Evolutionary conservation across 2,329 filamentous ascomycete genomes (phyloP).

Genomic region (Trichophyton rubrum): DNA sequence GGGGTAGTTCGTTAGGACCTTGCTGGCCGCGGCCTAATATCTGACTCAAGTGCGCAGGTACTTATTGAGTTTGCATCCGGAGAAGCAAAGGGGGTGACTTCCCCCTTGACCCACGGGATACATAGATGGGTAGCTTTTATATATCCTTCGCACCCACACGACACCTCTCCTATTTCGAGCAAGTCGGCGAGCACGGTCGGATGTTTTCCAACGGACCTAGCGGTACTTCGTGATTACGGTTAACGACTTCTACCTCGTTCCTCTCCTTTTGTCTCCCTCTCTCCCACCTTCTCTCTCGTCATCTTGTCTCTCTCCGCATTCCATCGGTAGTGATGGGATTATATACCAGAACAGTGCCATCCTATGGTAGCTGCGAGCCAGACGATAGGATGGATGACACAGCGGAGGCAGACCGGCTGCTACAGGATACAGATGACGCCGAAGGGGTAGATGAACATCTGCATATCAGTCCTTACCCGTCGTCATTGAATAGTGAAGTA

Average conservation of each 20-base stretch:
- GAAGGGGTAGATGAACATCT: constrained; percentile 7
- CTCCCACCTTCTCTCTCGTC: no score
- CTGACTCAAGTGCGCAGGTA: no score
- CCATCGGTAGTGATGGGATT: constrained; percentile 7
- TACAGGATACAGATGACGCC: constrained; percentile 9
- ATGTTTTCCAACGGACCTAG: not conserved
- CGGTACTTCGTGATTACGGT: not conserved
- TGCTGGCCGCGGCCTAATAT: not conserved
- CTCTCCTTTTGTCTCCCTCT: not conserved
- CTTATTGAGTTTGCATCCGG: no score
- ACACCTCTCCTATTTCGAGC: not conserved
- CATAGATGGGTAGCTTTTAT: not conserved
- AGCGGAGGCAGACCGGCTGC: constrained; percentile 11
- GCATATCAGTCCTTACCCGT: constrained; percentile 5
- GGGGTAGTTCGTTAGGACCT: not conserved
- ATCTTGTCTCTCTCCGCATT: no score
- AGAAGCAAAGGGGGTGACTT: not conserved
- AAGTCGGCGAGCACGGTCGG: not conserved
- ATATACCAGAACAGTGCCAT: constrained; percentile 6
- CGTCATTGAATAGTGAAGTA: constrained; percentile 17
- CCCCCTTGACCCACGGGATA: not conserved
- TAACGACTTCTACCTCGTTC: not conserved
- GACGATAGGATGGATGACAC: constrained; percentile 7
- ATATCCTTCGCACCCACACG: not conserved
- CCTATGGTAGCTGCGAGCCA: constrained; percentile 14